Conservation (phyloP, 2,329 filamentous ascomycete species). For the Didymella exigua region DNA sequence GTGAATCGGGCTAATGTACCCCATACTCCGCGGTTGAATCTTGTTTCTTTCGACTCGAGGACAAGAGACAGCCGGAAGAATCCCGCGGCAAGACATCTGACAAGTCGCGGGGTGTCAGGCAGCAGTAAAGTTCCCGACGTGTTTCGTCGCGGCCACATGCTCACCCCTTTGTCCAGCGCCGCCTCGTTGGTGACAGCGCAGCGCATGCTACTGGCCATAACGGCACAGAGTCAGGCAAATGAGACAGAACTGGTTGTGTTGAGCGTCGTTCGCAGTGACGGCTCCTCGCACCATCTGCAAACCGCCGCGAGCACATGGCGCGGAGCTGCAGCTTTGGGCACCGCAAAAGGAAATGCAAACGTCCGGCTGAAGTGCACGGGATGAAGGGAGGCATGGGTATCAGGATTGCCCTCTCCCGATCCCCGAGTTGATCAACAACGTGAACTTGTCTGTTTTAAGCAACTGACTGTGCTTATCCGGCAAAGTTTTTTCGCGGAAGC, state of each 20-base stretch:
- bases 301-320: slow-evolving; percentile 3
- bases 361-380: slow-evolving; percentile 13
- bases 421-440: slow-evolving; percentile 16
- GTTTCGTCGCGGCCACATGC: slow-evolving; percentile 28
- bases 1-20: slow-evolving; percentile 43
- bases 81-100: slow-evolving; percentile 1
- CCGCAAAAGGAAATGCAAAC: slow-evolving; percentile 16
- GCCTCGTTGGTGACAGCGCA: neutral
- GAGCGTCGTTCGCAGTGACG: slow-evolving; percentile 3
- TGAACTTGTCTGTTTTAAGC: slow-evolving; percentile 7
- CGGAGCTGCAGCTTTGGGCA: slow-evolving; percentile 1
- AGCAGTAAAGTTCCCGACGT: slow-evolving; percentile 20
- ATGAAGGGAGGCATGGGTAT: slow-evolving; percentile 5
- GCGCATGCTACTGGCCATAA: slow-evolving; percentile 1
- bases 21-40: slow-evolving; percentile 39
- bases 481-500: slow-evolving; percentile 16
- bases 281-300: slow-evolving; percentile 6
- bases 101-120: slow-evolving; percentile 9
- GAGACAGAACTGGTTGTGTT: slow-evolving; percentile 13
- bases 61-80: slow-evolving; percentile 14
- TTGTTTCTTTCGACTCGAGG: slow-evolving; percentile 16
- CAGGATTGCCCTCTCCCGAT: slow-evolving; percentile 7
- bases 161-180: slow-evolving; percentile 9
- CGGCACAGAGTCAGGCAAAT: slow-evolving; percentile 7
- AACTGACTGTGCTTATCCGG: slow-evolving; percentile 2